phyloP scores from a whole-genome alignment of 2,329 filamentous ascomycete genomes.

The Scortechinia acanthostroma region DNA sequence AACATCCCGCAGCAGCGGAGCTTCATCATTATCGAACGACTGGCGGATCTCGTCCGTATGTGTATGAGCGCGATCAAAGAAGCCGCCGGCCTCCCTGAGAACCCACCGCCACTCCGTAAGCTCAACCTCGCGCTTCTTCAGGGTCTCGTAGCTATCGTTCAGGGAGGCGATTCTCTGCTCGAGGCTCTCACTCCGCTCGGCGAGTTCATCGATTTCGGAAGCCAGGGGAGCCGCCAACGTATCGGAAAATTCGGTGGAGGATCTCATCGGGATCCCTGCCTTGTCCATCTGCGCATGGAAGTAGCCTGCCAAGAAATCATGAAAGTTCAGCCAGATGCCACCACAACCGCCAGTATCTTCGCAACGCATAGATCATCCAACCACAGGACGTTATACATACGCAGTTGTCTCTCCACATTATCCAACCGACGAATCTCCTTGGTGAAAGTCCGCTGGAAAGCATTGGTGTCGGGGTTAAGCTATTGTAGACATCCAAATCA shows the following conservation, averaged over 20 bases:
- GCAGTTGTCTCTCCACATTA: slow-evolving; percentile 94
- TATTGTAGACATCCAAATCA: slow-evolving; percentile 27
- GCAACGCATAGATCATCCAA: slow-evolving; percentile 1
- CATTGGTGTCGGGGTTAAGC: slow-evolving; percentile 87
- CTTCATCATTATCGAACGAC: slow-evolving; percentile 84
- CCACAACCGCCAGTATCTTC: background rate
- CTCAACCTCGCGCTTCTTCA: slow-evolving; percentile 96
- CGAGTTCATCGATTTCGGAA: slow-evolving; percentile 90
- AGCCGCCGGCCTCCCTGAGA: slow-evolving; percentile 86
- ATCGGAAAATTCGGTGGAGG: slow-evolving; percentile 84
- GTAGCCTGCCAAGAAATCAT: slow-evolving; percentile 67
- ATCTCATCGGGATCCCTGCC: slow-evolving; percentile 74
- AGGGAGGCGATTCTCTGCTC: slow-evolving; percentile 86
- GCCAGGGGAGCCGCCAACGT: slow-evolving; percentile 81
- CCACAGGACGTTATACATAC: slow-evolving; percentile 44
- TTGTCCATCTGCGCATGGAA: slow-evolving; percentile 96
- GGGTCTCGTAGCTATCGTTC: slow-evolving; percentile 95
- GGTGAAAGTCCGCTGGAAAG: slow-evolving; percentile 95
- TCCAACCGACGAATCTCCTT: slow-evolving; percentile 95
- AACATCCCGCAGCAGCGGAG: slow-evolving; percentile 84
- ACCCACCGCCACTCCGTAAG: slow-evolving; percentile 98
- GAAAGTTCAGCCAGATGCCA: background rate
- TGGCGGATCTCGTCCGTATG: slow-evolving; percentile 94
- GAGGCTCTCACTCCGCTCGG: slow-evolving; percentile 83
- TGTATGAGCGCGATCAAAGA: slow-evolving; percentile 92